Conservation (phyloP, 2,329 filamentous ascomycete species). For the Mycosphaerella arachidis region DNA sequence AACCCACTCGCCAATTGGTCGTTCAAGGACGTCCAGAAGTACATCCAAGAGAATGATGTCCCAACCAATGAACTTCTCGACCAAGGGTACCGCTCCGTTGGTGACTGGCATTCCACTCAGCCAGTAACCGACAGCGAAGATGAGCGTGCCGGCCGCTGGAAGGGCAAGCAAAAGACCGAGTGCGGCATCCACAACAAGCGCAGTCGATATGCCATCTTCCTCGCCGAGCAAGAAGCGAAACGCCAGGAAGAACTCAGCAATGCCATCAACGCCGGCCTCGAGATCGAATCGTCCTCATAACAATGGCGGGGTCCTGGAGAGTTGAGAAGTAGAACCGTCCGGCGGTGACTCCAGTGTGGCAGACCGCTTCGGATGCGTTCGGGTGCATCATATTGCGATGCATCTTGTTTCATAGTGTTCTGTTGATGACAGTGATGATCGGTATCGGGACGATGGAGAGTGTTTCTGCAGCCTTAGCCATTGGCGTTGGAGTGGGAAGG, state of each 20-base stretch:
- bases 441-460: background rate
- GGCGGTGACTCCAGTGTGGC: slow-evolving; percentile 5
- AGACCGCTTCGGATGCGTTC: slow-evolving; percentile 1
- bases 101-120: slow-evolving; percentile 95
- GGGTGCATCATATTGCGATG: background rate
- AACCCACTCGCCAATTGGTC: slow-evolving; percentile 94
- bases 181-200: slow-evolving; percentile 99
- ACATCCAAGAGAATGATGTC: slow-evolving; percentile 79
- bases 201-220: slow-evolving; percentile 83
- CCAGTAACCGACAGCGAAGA: slow-evolving; percentile 89
- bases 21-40: slow-evolving; percentile 83
- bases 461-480: slow-evolving; percentile 7
- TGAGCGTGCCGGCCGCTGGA: slow-evolving; percentile 94
- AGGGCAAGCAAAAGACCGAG: slow-evolving; percentile 92
- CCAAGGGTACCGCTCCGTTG: slow-evolving; percentile 93
- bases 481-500: slow-evolving; percentile 3
- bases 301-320: background rate
- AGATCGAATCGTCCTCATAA: slow-evolving; percentile 23
- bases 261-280: slow-evolving; percentile 33
- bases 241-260: slow-evolving; percentile 52
- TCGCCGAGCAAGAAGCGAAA: slow-evolving; percentile 69
- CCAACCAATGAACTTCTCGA: slow-evolving; percentile 92
- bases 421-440: slow-evolving; percentile 4
- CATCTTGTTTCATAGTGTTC: background rate
- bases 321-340: background rate